Conservation (phyloP, 768 basidiomycete genomes). For the Russula dissimulans region DNA sequence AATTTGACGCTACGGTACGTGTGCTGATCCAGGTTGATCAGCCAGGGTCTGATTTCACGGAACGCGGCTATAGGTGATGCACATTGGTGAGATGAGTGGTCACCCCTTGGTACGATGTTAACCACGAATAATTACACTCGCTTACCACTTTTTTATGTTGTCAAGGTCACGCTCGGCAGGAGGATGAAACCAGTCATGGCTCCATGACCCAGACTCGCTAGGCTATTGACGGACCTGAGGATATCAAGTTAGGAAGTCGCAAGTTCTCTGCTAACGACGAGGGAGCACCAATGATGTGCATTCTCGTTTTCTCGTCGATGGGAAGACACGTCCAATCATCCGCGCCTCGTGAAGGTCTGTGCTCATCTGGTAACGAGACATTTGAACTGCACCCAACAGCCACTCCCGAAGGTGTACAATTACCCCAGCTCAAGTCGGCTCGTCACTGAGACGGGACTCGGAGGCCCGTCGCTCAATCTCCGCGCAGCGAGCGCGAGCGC, state of each 20-base stretch:
- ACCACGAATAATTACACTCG: not conserved
- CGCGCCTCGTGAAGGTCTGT: too few species aligned
- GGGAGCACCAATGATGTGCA: constrained; percentile 58
- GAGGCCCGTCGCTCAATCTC: not conserved
- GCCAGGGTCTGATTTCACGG: too few species aligned
- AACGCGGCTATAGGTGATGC: too few species aligned
- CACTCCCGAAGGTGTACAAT: too few species aligned
- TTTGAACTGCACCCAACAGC: too few species aligned
- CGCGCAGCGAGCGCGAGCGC: not conserved
- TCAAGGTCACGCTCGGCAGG: constrained; percentile 47
- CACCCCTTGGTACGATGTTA: constrained; percentile 38
- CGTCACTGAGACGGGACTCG: not conserved
- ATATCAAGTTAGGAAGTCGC: constrained; percentile 45
- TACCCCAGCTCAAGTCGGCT: not conserved
- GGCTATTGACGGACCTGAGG: constrained; percentile 45
- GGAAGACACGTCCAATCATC: constrained; percentile 57
- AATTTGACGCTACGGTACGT: too few species aligned
- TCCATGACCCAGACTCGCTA: constrained; percentile 53
- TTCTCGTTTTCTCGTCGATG: constrained; percentile 42
- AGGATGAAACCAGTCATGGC: constrained; percentile 55
- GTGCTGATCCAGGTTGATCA: too few species aligned
- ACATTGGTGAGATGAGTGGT: too few species aligned
- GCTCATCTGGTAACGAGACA: too few species aligned
- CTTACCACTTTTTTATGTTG: not conserved
- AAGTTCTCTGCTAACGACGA: constrained; percentile 45